Percentiles rank a stretch among this genome's conserved stretches.
Evolutionary conservation across 2,329 filamentous ascomycete species (phyloP).

Genomic region (Fusarium sp.): DNA sequence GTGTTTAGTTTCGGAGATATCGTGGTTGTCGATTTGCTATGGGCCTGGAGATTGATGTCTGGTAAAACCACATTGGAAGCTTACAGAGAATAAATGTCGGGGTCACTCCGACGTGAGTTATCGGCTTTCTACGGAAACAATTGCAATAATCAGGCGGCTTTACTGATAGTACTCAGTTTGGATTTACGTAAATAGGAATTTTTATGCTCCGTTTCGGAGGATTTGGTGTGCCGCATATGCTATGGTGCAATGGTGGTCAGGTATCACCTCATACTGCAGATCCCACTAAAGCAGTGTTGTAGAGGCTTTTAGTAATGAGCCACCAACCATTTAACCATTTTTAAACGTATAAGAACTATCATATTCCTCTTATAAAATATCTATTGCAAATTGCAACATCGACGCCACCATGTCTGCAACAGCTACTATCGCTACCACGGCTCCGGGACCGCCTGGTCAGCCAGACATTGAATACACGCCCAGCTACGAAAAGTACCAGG

Average conservation of each 20-base stretch:
- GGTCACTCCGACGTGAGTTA: not conserved
- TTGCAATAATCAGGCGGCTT: not conserved
- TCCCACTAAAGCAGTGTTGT: not conserved
- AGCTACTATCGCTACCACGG: slow-evolving; percentile 7
- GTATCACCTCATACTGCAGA: slow-evolving; percentile 28
- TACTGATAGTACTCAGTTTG: not conserved
- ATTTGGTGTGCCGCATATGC: not conserved
- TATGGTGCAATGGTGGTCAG: slow-evolving; percentile 28
- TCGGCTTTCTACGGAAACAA: not conserved
- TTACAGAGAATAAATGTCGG: slow-evolving; percentile 45
- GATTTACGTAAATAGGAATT: not conserved
- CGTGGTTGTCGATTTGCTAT: slow-evolving; percentile 64
- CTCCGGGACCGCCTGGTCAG: slow-evolving; percentile 28
- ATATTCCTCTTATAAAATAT: not conserved
- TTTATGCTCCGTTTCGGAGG: not conserved
- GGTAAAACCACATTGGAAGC: slow-evolving; percentile 61
- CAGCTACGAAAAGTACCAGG: slow-evolving; percentile 26
- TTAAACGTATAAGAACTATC: rapidly evolving
- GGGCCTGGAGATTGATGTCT: slow-evolving; percentile 65
- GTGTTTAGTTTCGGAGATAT: slow-evolving; percentile 76
- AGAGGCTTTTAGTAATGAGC: slow-evolving; percentile 16
- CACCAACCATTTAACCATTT: not conserved
- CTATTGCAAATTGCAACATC: not conserved
- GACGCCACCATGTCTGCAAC: slow-evolving; percentile 22
- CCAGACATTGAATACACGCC: slow-evolving; percentile 37